Evolutionary conservation across 257 asterid genomes (phyloP), one percentile per base, ranked within the genome.

Genomic region (Leonotis leonurus): DNA sequence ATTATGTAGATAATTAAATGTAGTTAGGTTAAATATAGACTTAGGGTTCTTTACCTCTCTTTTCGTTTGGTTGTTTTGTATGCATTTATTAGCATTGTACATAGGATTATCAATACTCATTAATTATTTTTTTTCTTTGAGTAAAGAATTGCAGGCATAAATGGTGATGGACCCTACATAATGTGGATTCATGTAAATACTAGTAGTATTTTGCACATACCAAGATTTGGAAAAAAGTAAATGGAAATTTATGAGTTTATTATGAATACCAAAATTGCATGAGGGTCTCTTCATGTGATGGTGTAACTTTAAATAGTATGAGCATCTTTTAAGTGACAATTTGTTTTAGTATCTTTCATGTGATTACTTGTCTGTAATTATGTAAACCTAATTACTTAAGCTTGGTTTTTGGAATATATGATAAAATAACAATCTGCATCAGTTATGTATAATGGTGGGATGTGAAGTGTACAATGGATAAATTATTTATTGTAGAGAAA

Each of bases 1-100:
- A 51, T 17, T 44, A 25, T 20, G n/a, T 24, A 24, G 8, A 65
- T n/a, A 51, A 40, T 56, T 59, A 68, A 62, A 55, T 73, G 71
- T 40, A 29, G 64, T 61, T 49, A 22, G 74, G 66, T 63, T 56
- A 40, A 24, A 37, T 21, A 7, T 52, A 32, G 24, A 5, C 29
- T 51, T 62, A 55, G 70, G 74, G 64, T 50, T 44, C 11, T 43
- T 43, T 16, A 43, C 24, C 48, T 44, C 24, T 6, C 25, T 16
- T 17, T 17, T 6, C 1, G 4, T 17, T 16, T 43, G 22, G 5
- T 1, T 30, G n/a, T 36, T 2, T 36, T 6, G n/a, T 43, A 14
- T 16, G 5, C 7, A 30, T 14, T 14, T 5, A 43, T n/a, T 43
- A 17, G 49, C 21, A 6, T 16, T 3, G 21, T 33, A 8, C n/a